Evolutionary conservation across 148 eudicot genomes (phyloP).

Genomic region (Chenopodium album): DNA sequence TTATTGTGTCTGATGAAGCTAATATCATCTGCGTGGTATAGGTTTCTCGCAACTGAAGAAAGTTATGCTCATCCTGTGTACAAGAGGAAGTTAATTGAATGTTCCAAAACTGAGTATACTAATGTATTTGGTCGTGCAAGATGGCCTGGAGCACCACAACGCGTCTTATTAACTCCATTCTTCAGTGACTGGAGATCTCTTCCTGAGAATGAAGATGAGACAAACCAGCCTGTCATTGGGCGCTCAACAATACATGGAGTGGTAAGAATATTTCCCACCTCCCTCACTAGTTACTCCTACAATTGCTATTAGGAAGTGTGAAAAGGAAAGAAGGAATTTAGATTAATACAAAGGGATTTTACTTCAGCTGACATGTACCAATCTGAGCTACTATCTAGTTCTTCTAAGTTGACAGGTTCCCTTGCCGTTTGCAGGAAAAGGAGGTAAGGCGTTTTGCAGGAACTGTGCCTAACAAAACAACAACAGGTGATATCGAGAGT

Average conservation of each 20-base stretch:
- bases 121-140: conserved; percentile 86
- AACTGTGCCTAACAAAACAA: conserved; percentile 71
- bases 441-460: conserved; percentile 78
- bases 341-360: neutral
- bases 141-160: conserved; percentile 96
- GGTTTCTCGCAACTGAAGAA: conserved; percentile 85
- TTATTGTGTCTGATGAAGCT: neutral
- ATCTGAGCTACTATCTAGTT: neutral
- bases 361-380: neutral
- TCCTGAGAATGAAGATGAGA: conserved; percentile 60
- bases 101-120: conserved; percentile 69
- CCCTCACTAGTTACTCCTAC: neutral
- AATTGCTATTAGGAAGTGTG: too few relatives aligned
- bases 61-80: conserved; percentile 85
- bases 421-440: conserved; percentile 51
- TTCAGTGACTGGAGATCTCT: conserved; percentile 62
- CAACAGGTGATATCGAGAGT: conserved; percentile 86
- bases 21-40: conserved; percentile 11
- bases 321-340: neutral
- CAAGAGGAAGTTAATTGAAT: conserved; percentile 76
- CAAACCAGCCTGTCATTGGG: conserved; percentile 78
- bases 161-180: conserved; percentile 74
- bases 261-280: conserved; percentile 32
- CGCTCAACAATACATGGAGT: conserved; percentile 66
- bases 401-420: neutral